These are phyloP conservation scores for Marasmius sp. DNA, from an alignment of 1,284 basidiomycete species.

Conservation along the genomic window DNA sequence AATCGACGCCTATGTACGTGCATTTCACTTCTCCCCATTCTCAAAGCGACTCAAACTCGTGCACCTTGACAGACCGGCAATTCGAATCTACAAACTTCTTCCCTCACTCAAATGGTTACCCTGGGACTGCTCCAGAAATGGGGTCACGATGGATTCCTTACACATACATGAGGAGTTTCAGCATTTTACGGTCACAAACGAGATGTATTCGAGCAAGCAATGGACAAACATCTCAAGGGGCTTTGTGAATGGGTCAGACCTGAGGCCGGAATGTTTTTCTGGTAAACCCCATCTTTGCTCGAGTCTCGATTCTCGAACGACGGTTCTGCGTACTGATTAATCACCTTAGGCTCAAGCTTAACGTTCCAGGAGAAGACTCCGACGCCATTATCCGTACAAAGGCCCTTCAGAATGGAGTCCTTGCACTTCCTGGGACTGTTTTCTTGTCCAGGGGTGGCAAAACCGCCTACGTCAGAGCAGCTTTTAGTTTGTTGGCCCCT, in stretches of 20 bases:
- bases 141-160: conserved; percentile 76
- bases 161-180: conserved; percentile 73
- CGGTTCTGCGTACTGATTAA: not conserved
- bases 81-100: conserved; percentile 79
- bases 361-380: conserved; percentile 65
- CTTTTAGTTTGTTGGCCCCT: not conserved
- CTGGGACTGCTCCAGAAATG: conserved; percentile 73
- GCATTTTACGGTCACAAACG: conserved; percentile 80
- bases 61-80: conserved; percentile 60
- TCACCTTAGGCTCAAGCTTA: conserved; percentile 63
- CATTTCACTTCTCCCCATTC: conserved; percentile 23
- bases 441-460: conserved; percentile 74
- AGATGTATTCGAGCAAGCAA: conserved; percentile 77
- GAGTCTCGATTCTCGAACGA: conserved; percentile 3
- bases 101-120: conserved; percentile 78
- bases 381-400: conserved; percentile 75
- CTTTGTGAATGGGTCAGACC: conserved; percentile 74
- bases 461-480: conserved; percentile 75
- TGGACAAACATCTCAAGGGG: conserved; percentile 72
- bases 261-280: conserved; percentile 91
- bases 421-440: conserved; percentile 82
- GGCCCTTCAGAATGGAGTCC: conserved; percentile 80
- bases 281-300: conserved; percentile 41
- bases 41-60: not conserved
- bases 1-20: conserved; percentile 68